Conservation (phyloP, 306 rosid species). For the Fagus sylvatica region DNA sequence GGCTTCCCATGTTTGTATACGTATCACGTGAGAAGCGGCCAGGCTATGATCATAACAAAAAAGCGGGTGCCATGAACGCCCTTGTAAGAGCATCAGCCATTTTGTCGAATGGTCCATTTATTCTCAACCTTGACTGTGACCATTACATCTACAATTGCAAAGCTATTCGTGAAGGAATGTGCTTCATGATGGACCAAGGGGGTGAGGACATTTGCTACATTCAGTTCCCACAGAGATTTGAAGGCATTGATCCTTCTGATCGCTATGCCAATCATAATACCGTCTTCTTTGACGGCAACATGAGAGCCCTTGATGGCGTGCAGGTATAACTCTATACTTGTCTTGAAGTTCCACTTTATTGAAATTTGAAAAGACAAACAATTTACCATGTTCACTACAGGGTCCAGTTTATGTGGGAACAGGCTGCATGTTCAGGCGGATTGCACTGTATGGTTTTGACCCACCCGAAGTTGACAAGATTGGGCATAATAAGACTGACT, state of each 20-base stretch:
- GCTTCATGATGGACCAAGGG: constrained; percentile 86
- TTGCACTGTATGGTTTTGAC: constrained; percentile 80
- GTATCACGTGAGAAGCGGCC: constrained; percentile 86
- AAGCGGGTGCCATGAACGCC: constrained; percentile 98
- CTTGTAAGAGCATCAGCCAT: constrained; percentile 74
- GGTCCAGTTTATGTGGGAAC: constrained; percentile 95
- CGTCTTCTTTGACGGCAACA: constrained; percentile 79
- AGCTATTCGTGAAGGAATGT: constrained; percentile 90
- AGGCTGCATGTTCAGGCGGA: constrained; percentile 86
- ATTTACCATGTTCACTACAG: constrained; percentile 10
- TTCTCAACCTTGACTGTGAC: constrained; percentile 88
- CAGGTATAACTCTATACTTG: constrained; percentile 3
- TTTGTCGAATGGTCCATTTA: constrained; percentile 88
- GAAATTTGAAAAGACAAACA: too few relatives aligned
- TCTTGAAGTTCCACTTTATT: not conserved
- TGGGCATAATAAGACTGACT: not conserved
- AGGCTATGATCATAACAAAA: constrained; percentile 90
- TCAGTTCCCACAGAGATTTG: constrained; percentile 95
- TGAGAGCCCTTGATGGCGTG: constrained; percentile 58
- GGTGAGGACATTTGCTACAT: constrained; percentile 83
- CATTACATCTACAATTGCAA: constrained; percentile 88
- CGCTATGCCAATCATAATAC: constrained; percentile 93
- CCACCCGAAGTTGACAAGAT: constrained; percentile 54
- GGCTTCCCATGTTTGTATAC: constrained; percentile 80
- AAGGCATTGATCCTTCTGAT: constrained; percentile 91